Evolutionary conservation across 345 rosid genomes (phyloP).

Genomic region (Populus deltoides): DNA sequence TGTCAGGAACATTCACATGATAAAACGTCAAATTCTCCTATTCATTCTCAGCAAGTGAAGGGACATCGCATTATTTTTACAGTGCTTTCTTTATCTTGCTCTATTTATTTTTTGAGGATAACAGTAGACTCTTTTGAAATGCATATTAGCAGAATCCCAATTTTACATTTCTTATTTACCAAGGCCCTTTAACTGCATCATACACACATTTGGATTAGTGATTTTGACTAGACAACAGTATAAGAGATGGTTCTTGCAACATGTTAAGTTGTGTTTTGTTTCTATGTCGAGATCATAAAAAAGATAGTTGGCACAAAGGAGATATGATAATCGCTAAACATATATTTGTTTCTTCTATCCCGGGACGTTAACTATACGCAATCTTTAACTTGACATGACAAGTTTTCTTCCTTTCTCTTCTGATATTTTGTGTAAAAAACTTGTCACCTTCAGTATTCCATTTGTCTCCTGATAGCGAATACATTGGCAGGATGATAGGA

Average conservation of each 20-base stretch:
- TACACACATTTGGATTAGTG: too few relatives aligned
- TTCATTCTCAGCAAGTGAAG: background rate
- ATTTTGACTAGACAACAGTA: too few relatives aligned
- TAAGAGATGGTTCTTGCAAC: background rate
- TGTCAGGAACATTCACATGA: background rate
- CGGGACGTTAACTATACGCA: too few relatives aligned
- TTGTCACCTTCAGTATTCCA: background rate
- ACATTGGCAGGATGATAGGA: conserved; percentile 58
- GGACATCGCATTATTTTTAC: background rate
- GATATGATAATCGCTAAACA: too few relatives aligned
- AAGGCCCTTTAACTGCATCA: too few relatives aligned
- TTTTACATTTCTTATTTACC: too few relatives aligned
- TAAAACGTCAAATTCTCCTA: background rate
- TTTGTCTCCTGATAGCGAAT: background rate
- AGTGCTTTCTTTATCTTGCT: background rate
- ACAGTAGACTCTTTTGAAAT: too few relatives aligned
- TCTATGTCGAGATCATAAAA: background rate
- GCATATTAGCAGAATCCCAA: too few relatives aligned
- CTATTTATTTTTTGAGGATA: too few relatives aligned
- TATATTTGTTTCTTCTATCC: too few relatives aligned
- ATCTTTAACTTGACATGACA: background rate
- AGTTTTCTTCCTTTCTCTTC: background rate
- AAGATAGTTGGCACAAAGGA: too few relatives aligned
- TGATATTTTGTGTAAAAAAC: background rate
- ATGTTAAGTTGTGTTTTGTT: background rate